A percentile compares a stretch with the other conserved stretches of the same genome.
phyloP scores from a whole-genome alignment of 2,329 filamentous ascomycete species.

The Colletotrichum sp. region DNA sequence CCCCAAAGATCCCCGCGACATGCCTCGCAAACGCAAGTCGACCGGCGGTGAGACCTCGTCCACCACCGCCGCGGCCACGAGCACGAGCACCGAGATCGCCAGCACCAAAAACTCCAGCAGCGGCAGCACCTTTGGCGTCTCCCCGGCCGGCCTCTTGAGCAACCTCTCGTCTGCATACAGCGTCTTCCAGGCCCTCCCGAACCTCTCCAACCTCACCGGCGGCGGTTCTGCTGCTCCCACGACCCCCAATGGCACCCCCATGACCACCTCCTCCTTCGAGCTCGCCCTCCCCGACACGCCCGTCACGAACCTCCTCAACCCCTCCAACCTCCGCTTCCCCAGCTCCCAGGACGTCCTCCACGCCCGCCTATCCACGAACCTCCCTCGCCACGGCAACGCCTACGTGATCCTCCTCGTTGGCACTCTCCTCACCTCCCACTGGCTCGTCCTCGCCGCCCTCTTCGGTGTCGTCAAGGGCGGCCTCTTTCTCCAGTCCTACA shows the following conservation, averaged over 20 bases:
- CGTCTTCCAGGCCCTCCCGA: slow-evolving; percentile 8
- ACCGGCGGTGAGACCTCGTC: not conserved
- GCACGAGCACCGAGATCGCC: not conserved
- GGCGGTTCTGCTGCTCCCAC: not conserved
- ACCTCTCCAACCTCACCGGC: slow-evolving; percentile 4
- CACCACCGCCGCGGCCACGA: not conserved
- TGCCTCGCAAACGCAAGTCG: slow-evolving; percentile 7
- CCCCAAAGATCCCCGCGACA: not conserved
- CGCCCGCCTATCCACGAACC: slow-evolving; percentile 6
- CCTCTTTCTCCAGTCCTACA: slow-evolving; percentile 16
- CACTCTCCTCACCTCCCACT: slow-evolving; percentile 14
- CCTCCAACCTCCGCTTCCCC: slow-evolving; percentile 6
- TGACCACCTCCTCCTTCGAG: slow-evolving; percentile 1
- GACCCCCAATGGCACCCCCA: not conserved
- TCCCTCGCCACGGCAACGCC: slow-evolving; percentile 17
- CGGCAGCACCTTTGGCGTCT: not conserved
- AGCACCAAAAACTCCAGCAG: not conserved
- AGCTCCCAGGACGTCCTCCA: slow-evolving; percentile 13
- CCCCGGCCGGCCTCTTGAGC: not conserved
- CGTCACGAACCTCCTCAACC: slow-evolving; percentile 18
- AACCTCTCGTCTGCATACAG: slow-evolving; percentile 9
- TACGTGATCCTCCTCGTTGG: slow-evolving; percentile 19
- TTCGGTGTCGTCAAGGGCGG: slow-evolving; percentile 16
- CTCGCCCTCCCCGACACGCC: slow-evolving; percentile 13
- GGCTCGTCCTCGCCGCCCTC: slow-evolving; percentile 14